Base-by-base conservation (phyloP, 2,329 filamentous ascomycete species). In the Didymella segeticola region DNA sequence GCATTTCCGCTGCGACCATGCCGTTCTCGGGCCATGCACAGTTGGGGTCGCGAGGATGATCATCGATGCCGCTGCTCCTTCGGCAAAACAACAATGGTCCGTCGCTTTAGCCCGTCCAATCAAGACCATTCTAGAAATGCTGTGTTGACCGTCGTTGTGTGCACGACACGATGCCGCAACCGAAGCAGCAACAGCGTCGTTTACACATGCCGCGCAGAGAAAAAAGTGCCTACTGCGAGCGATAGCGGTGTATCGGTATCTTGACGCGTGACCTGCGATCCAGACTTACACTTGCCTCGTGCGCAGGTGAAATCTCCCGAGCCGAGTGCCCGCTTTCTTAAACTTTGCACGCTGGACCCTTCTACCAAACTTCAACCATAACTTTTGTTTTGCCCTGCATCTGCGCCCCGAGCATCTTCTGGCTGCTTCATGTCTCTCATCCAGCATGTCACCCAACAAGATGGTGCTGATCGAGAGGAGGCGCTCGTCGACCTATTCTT, bases 361-460 rank as follows among this genome's bases (percentile, higher is more conserved):
- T 56, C 26, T 43, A 22, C 38, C 46, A 55, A 42, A 49, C 46
- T 23, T 37, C 26, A 36, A 43, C 36, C 23, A 47, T 46, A 31
- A 36, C 47, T 56, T 36, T 36, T 38, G 43, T 47, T 17, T 33
- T 43, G 46, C 43, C 45, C 58, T 61, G 48, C 58, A 31, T 46
- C 49, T 53, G 41, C 38, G 37, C 46, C 53, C 51, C 31, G 47
- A 56, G 36, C 26, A 48, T 20, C 23, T 43, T 43, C 30, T 27
- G 57, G 53, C 57, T 52, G 57, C 56, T 55, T 54, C 48, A 82
- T 83, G 80, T 82, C 80, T 64, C 72, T 83, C 46, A 73, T 80
- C 53, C 80, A 82, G 66, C 80, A 81, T 67, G 79, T 82, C 50
- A 78, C 78, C 41, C 73, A 75, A 45, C 74, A 79, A 63, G 80